These are phyloP conservation scores for Penicillium rolfsii DNA, from an alignment of 2,329 filamentous ascomycete species.

Conservation along the genomic window DNA sequence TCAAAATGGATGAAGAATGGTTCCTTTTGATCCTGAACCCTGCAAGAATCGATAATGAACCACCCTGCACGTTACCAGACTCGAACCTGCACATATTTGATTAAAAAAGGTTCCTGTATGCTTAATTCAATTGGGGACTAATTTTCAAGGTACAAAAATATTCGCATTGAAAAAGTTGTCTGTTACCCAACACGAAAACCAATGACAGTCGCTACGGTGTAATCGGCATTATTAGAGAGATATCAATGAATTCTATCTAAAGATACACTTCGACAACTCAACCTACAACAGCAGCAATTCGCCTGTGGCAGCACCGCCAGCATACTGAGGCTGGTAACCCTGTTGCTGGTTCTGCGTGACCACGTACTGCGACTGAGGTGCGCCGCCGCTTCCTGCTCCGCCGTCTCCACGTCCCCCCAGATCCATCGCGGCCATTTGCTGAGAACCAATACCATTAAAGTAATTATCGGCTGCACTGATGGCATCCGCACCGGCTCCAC, in stretches of 20 bases:
- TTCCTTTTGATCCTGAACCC: not conserved
- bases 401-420: slow-evolving; percentile 67
- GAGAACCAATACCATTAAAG: slow-evolving; percentile 75
- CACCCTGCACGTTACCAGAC: not conserved
- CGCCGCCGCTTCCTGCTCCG: slow-evolving; percentile 64
- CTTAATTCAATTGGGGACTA: too few relatives aligned
- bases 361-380: slow-evolving; percentile 59
- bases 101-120: too few relatives aligned
- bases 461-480: slow-evolving; percentile 87
- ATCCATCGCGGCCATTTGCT: slow-evolving; percentile 73
- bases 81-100: too few relatives aligned
- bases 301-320: slow-evolving; percentile 66
- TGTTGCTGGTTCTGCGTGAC: slow-evolving; percentile 83
- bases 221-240: not conserved
- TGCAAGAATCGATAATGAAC: not conserved
- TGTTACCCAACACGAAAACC: too few relatives aligned
- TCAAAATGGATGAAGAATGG: not conserved
- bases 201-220: too few relatives aligned
- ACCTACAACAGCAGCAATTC: slow-evolving; percentile 69
- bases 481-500: slow-evolving; percentile 66
- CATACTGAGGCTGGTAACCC: slow-evolving; percentile 69
- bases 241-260: slow-evolving; percentile 23
- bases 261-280: slow-evolving; percentile 19
- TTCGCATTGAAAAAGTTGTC: too few relatives aligned
- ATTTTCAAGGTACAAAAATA: too few relatives aligned